phyloP scores from a whole-genome alignment of 768 basidiomycete species.

The Pholiota molesta region DNA sequence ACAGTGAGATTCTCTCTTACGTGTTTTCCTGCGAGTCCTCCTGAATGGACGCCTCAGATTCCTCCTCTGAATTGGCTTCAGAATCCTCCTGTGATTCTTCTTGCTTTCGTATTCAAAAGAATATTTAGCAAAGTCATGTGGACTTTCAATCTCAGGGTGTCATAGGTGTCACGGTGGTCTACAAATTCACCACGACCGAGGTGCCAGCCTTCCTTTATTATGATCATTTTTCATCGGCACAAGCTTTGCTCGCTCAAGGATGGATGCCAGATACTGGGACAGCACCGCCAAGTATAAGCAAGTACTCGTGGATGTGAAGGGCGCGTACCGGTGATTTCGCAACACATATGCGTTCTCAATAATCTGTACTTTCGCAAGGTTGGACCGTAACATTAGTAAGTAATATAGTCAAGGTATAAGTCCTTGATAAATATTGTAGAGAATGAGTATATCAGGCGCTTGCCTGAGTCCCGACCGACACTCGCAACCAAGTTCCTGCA shows the following conservation, averaged over 20 bases:
- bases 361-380: background rate
- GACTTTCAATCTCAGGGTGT: background rate
- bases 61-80: no score
- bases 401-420: background rate
- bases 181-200: background rate
- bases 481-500: no score
- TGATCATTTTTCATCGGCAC: background rate
- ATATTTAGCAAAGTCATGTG: no score
- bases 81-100: no score
- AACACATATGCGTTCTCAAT: background rate
- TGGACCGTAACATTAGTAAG: background rate
- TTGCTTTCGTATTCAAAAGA: no score
- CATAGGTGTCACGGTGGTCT: background rate
- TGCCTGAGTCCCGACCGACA: no score
- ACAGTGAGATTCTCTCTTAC: no score
- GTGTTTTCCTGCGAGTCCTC: no score
- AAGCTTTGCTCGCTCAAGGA: background rate
- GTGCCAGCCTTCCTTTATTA: background rate
- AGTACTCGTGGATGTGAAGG: background rate
- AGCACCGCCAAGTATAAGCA: background rate
- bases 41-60: no score
- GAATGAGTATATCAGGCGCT: background rate
- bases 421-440: background rate
- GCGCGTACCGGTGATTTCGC: background rate
- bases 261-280: background rate